phyloP scores from a whole-genome alignment of 2,329 filamentous ascomycete genomes.

The Chlorencoelia australis region DNA sequence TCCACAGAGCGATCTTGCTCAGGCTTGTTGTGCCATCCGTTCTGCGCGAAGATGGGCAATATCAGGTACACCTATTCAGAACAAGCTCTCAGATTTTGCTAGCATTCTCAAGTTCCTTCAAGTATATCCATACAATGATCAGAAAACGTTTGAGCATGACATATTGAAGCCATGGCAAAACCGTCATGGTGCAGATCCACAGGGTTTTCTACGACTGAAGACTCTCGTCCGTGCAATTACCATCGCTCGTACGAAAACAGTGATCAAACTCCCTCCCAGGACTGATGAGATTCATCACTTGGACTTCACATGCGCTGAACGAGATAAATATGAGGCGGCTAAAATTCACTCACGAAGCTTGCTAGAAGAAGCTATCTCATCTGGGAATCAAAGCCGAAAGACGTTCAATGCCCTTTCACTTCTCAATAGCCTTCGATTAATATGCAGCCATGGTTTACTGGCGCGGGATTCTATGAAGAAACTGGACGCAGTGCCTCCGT shows the following conservation, averaged over 20 bases:
- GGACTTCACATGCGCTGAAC: slow-evolving; percentile 30
- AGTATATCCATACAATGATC: slow-evolving; percentile 11
- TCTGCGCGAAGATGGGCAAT: slow-evolving; percentile 31
- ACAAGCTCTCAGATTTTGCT: slow-evolving; percentile 26
- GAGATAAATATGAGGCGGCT: slow-evolving; percentile 28
- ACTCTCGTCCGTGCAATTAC: slow-evolving; percentile 30
- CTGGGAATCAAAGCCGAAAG: slow-evolving; percentile 9
- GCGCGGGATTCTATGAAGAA: not conserved
- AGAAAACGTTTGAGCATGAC: slow-evolving; percentile 10
- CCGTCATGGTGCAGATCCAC: slow-evolving; percentile 1
- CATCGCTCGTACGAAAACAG: slow-evolving; percentile 31
- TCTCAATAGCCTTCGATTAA: slow-evolving; percentile 35
- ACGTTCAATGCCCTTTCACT: slow-evolving; percentile 35
- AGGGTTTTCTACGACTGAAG: slow-evolving; percentile 27
- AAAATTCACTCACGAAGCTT: slow-evolving; percentile 18
- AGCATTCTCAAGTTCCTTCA: slow-evolving; percentile 23
- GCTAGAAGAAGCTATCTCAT: slow-evolving; percentile 29
- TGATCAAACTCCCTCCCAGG: slow-evolving; percentile 31
- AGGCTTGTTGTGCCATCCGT: slow-evolving; percentile 32
- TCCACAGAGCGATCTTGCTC: slow-evolving; percentile 34
- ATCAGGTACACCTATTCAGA: slow-evolving; percentile 22
- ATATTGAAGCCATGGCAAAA: slow-evolving; percentile 25
- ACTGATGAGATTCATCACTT: slow-evolving; percentile 28
- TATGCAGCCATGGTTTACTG: slow-evolving; percentile 37
- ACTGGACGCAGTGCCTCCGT: too few species aligned